Evolutionary conservation across 1,284 basidiomycete genomes (phyloP).

Genomic region (Malassezia yamatoensis): DNA sequence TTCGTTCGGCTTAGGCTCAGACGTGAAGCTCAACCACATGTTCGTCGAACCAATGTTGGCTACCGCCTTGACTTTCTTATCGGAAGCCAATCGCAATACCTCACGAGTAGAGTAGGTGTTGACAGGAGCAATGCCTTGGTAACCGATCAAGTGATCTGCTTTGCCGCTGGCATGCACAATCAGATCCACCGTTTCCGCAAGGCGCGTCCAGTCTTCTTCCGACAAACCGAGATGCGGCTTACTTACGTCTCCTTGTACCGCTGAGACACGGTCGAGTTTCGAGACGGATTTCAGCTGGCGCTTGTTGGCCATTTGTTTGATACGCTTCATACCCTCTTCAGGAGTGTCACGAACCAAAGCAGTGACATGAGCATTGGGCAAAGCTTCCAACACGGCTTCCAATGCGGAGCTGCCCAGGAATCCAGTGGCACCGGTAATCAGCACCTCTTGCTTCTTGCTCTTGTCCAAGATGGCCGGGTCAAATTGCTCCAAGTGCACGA

Average conservation of each 20-base stretch:
- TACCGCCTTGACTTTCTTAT: slow-evolving; percentile 37
- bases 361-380: slow-evolving; percentile 37
- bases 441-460: slow-evolving; percentile 32
- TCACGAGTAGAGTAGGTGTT: slow-evolving; percentile 48
- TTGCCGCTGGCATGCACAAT: slow-evolving; percentile 46
- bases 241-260: slow-evolving; percentile 23
- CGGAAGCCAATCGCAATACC: slow-evolving; percentile 45
- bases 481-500: slow-evolving; percentile 19
- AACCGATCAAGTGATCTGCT: slow-evolving; percentile 48
- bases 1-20: slow-evolving; percentile 38
- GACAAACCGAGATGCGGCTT: slow-evolving; percentile 46
- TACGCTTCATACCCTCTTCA: slow-evolving; percentile 41
- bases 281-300: slow-evolving; percentile 11
- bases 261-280: slow-evolving; percentile 20
- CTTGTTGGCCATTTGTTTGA: slow-evolving; percentile 17
- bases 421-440: slow-evolving; percentile 47
- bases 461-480: slow-evolving; percentile 1
- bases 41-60: slow-evolving; percentile 48
- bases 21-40: slow-evolving; percentile 42
- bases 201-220: slow-evolving; percentile 35
- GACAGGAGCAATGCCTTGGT: slow-evolving; percentile 43
- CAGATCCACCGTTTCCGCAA: slow-evolving; percentile 35
- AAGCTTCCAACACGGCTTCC: slow-evolving; percentile 31
- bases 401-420: slow-evolving; percentile 47
- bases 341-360: slow-evolving; percentile 47